Evolutionary conservation across 805 yeast species (phyloP).

Genomic region (Suhomyces emberorum): DNA sequence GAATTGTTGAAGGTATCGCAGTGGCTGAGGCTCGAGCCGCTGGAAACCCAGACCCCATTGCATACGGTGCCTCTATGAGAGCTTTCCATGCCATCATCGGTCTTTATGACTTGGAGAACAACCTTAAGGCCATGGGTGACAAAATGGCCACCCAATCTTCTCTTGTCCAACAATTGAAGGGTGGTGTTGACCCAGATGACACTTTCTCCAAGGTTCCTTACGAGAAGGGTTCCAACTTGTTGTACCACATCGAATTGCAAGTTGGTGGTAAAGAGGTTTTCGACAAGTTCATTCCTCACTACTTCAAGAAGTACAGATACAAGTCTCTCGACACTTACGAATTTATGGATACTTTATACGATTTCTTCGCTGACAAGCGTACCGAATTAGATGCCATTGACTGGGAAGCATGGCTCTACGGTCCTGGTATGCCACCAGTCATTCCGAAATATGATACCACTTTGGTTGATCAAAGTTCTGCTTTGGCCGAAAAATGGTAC

Average conservation of each 20-base stretch:
- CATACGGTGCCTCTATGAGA: constrained; percentile 30
- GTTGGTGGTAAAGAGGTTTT: constrained; percentile 65
- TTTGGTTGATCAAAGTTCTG: constrained; percentile 68
- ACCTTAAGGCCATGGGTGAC: constrained; percentile 32
- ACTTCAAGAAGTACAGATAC: constrained; percentile 67
- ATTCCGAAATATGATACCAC: constrained; percentile 77
- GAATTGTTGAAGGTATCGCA: constrained; percentile 32
- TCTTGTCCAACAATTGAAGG: constrained; percentile 69
- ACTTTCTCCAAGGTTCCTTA: constrained; percentile 33
- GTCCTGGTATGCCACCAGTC: constrained; percentile 82
- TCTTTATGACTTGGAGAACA: constrained; percentile 26
- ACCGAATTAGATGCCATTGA: constrained; percentile 64
- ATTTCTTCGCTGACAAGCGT: constrained; percentile 49
- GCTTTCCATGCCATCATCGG: constrained; percentile 33
- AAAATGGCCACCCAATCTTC: constrained; percentile 50
- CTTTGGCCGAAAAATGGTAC: constrained; percentile 66
- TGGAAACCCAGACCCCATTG: constrained; percentile 14
- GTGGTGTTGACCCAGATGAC: constrained; percentile 42
- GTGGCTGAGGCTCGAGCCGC: constrained; percentile 8
- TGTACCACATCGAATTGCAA: constrained; percentile 67
- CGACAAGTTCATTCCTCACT: constrained; percentile 77
- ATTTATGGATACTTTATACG: constrained; percentile 74
- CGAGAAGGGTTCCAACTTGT: constrained; percentile 36
- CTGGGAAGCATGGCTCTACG: constrained; percentile 81
- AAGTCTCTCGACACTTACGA: constrained; percentile 77